A percentile compares a stretch with the other conserved stretches of the same genome.
These are phyloP conservation scores for Daldinia vernicosa DNA, from an alignment of 495 filamentous ascomycete genomes.

Conservation along the genomic window DNA sequence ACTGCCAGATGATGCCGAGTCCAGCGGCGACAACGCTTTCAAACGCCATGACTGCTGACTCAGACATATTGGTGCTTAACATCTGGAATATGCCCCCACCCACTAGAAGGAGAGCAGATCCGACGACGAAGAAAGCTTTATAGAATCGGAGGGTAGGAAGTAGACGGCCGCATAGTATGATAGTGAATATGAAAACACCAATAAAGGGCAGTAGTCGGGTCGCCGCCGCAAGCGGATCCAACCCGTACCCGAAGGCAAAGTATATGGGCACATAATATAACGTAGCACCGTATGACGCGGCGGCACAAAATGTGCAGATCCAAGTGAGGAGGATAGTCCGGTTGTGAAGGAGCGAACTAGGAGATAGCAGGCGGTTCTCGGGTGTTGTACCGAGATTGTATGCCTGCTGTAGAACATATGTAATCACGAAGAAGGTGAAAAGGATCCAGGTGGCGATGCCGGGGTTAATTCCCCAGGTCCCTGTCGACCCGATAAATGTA, in stretches of 20 bases:
- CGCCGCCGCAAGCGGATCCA: constrained; percentile 49
- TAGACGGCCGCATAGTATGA: constrained; percentile 53
- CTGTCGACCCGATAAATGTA: constrained; percentile 54
- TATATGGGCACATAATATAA: constrained; percentile 64
- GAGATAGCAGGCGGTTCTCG: constrained; percentile 59
- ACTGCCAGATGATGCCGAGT: constrained; percentile 51
- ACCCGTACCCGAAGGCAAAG: constrained; percentile 57
- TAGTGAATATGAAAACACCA: constrained; percentile 7
- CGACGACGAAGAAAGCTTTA: constrained; percentile 65
- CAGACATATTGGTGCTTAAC: constrained; percentile 45
- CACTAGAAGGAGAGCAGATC: constrained; percentile 56
- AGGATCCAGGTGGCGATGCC: constrained; percentile 31
- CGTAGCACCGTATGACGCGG: constrained; percentile 47
- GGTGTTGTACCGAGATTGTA: constrained; percentile 58
- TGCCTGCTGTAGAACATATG: constrained; percentile 42
- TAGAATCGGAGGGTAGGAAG: constrained; percentile 62
- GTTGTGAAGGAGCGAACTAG: constrained; percentile 50
- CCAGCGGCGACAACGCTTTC: constrained; percentile 63
- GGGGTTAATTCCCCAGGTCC: constrained; percentile 42
- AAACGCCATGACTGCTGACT: constrained; percentile 60
- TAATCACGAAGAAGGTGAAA: constrained; percentile 27
- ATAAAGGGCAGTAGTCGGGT: constrained; percentile 52
- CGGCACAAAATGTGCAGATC: constrained; percentile 40
- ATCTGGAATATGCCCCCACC: constrained; percentile 63
- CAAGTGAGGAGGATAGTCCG: constrained; percentile 29